These are phyloP conservation scores for Cutaneotrichosporon cutaneum DNA, from an alignment of 1,284 basidiomycete species.

Conservation along the genomic window DNA sequence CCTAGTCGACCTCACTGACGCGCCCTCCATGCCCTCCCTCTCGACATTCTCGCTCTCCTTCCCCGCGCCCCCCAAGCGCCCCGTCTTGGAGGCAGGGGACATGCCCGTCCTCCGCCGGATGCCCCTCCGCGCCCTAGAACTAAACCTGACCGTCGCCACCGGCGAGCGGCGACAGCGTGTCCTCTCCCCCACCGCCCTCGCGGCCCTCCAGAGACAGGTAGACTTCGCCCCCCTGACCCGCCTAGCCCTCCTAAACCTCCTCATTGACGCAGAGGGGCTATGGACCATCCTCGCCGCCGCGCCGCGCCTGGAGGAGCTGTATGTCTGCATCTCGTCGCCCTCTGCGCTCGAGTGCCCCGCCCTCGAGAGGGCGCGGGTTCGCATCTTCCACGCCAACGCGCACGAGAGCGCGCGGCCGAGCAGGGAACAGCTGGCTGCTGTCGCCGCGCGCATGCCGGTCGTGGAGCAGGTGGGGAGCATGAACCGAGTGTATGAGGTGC, in stretches of 20 bases:
- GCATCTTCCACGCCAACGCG: conserved; percentile 43
- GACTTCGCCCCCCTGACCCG: conserved; percentile 28
- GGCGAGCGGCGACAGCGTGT: conserved; percentile 15
- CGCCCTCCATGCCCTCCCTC: conserved; percentile 29
- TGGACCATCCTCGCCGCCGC: conserved; percentile 19
- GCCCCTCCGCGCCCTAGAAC: conserved; percentile 34
- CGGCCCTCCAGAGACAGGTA: conserved; percentile 21
- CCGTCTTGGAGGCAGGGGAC: conserved; percentile 23
- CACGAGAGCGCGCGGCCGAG: conserved; percentile 34
- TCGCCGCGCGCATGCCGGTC: conserved; percentile 31
- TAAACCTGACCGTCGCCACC: conserved; percentile 30
- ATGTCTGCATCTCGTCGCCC: conserved; percentile 29
- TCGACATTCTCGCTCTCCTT: conserved; percentile 39
- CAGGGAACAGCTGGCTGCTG: conserved; percentile 27
- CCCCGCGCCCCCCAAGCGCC: conserved; percentile 2
- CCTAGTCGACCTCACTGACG: conserved; percentile 31
- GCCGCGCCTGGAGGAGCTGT: conserved; percentile 38
- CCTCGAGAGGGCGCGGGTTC: conserved; percentile 13
- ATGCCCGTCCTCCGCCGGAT: conserved; percentile 33
- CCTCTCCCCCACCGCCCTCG: conserved; percentile 23
- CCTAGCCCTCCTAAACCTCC: conserved; percentile 41
- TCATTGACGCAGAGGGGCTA: conserved; percentile 26
- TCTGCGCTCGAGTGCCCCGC: conserved; percentile 24
- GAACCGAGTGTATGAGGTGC: conserved; percentile 49
- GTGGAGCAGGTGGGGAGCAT: conserved; percentile 46